Percentiles rank a stretch among this genome's conserved stretches.
These are phyloP conservation scores for Neoboletus subvelutipes DNA, from an alignment of 768 basidiomycete genomes.

Conservation along the genomic window DNA sequence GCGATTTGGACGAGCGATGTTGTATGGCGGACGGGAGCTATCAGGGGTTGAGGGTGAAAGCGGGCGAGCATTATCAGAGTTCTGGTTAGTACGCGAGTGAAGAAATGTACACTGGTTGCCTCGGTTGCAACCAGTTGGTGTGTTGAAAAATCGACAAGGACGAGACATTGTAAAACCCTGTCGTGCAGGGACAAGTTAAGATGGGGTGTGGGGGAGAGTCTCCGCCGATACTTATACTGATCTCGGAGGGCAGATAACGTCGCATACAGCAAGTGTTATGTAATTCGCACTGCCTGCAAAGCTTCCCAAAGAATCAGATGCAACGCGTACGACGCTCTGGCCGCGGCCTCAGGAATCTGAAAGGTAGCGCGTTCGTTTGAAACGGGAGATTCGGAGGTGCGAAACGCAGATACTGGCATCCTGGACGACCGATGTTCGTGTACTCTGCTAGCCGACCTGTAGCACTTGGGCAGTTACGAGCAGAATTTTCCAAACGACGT, in stretches of 20 bases:
- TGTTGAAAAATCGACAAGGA: constrained; percentile 41
- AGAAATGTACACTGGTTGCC: constrained; percentile 42
- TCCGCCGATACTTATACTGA: not conserved
- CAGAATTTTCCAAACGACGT: too few species aligned
- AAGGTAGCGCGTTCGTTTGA: too few species aligned
- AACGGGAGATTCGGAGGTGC: too few species aligned
- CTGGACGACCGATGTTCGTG: too few species aligned
- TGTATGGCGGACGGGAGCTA: constrained; percentile 1
- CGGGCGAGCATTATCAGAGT: constrained; percentile 1
- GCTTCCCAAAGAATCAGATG: not conserved
- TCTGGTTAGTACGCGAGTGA: constrained; percentile 21
- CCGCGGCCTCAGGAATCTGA: too few species aligned
- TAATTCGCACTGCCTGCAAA: not conserved
- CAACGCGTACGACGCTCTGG: not conserved
- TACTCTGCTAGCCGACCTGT: too few species aligned
- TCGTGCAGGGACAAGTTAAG: not conserved
- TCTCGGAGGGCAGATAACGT: not conserved
- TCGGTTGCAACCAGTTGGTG: constrained; percentile 45
- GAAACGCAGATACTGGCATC: too few species aligned
- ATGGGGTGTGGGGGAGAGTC: not conserved
- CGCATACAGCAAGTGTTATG: not conserved
- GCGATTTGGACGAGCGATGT: not conserved
- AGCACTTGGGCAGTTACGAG: too few species aligned
- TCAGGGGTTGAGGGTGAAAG: constrained; percentile 9
- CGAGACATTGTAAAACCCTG: constrained; percentile 20